phyloP scores from a whole-genome alignment of 2,329 filamentous ascomycete species.

The Penicillium expansum region DNA sequence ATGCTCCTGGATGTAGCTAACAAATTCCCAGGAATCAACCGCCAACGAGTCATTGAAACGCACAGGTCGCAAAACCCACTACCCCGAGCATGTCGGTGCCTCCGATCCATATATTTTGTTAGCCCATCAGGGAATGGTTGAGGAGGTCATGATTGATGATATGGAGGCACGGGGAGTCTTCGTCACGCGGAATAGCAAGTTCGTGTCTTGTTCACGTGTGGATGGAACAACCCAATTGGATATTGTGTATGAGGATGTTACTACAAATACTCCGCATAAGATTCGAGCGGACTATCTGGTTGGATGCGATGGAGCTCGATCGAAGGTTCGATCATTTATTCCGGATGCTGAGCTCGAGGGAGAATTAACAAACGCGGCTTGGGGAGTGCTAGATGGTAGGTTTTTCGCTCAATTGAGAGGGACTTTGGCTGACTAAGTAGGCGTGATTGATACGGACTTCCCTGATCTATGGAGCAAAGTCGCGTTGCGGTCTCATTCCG shows the following conservation, averaged over 20 bases:
- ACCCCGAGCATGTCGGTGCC: slow-evolving; percentile 55
- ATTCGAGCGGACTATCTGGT: slow-evolving; percentile 63
- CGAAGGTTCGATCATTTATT: slow-evolving; percentile 65
- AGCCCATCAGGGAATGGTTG: slow-evolving; percentile 72
- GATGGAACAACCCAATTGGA: slow-evolving; percentile 39
- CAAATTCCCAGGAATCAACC: slow-evolving; percentile 34
- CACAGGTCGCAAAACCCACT: slow-evolving; percentile 65
- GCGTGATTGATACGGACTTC: slow-evolving; percentile 63
- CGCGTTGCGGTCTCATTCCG: slow-evolving; percentile 63
- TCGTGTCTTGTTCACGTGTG: slow-evolving; percentile 51
- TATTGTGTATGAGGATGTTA: slow-evolving; percentile 41
- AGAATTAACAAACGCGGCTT: slow-evolving; percentile 56
- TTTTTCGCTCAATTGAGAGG: background rate
- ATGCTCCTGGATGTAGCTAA: background rate
- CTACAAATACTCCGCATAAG: slow-evolving; percentile 37
- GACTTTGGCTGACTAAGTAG: slow-evolving; percentile 8
- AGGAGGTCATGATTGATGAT: slow-evolving; percentile 68
- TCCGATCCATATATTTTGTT: slow-evolving; percentile 55
- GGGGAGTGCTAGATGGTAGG: slow-evolving; percentile 71
- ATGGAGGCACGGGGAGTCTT: slow-evolving; percentile 62
- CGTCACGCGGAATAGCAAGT: slow-evolving; percentile 63
- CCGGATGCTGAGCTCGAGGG: slow-evolving; percentile 50
- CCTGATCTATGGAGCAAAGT: slow-evolving; percentile 75
- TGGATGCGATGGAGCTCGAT: slow-evolving; percentile 72
- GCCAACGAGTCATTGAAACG: slow-evolving; percentile 55